Evolutionary conservation across 2,329 filamentous ascomycete genomes (phyloP).

Genomic region (Microdochium bolleyi): DNA sequence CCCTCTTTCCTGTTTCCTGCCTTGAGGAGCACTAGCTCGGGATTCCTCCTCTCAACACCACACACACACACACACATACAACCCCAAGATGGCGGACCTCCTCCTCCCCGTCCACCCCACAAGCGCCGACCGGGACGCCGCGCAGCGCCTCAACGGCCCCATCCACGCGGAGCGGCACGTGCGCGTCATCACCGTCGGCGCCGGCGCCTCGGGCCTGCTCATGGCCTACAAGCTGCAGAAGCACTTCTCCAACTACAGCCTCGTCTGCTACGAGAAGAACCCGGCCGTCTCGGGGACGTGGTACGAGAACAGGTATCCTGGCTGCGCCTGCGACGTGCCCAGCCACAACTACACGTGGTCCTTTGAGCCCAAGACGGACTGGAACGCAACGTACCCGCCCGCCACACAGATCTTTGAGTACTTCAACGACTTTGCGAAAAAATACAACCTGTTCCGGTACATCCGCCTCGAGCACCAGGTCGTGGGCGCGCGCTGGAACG

Average conservation of each 20-base stretch:
- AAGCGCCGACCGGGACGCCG: neutral
- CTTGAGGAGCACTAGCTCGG: too few relatives aligned
- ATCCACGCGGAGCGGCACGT: constrained; percentile 12
- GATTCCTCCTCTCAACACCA: too few relatives aligned
- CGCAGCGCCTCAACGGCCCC: constrained; percentile 1
- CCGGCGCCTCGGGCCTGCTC: constrained; percentile 36
- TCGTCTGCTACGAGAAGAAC: constrained; percentile 38
- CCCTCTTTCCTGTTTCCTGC: too few relatives aligned
- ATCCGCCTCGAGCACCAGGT: constrained; percentile 15
- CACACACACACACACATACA: neutral
- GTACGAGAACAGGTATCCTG: constrained; percentile 40
- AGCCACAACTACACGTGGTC: constrained; percentile 43
- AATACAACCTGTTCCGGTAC: constrained; percentile 27
- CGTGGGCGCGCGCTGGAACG: constrained; percentile 24
- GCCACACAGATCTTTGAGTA: constrained; percentile 33
- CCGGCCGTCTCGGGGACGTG: constrained; percentile 38
- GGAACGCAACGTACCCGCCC: constrained; percentile 31
- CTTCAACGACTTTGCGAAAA: constrained; percentile 29
- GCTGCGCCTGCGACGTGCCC: constrained; percentile 40
- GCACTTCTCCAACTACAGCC: constrained; percentile 30
- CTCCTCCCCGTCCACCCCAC: neutral
- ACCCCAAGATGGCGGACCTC: neutral
- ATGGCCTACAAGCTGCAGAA: constrained; percentile 39
- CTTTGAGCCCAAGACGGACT: constrained; percentile 36
- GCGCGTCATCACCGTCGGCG: constrained; percentile 32